Base-by-base conservation (phyloP, 2,329 filamentous ascomycete species). In the Dactylonectria macrodidyma region DNA sequence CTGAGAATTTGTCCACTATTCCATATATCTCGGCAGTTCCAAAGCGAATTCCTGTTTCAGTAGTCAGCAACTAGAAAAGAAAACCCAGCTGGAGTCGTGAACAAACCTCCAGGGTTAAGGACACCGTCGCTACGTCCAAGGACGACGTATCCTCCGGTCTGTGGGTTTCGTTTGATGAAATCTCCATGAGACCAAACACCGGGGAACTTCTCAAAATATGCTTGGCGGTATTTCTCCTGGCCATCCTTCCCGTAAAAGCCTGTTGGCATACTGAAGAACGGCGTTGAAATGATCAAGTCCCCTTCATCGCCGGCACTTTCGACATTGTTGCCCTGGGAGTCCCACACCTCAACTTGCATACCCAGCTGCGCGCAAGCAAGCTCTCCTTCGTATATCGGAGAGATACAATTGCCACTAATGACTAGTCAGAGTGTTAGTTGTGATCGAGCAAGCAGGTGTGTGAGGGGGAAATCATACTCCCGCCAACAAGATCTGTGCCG, bases 311-410 rank as follows among this genome's bases (percentile, higher is more conserved):
- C 41, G 41, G 41, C 41, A 8, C n/a, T 14, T 14, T 46, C 41
- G 3, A 51, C 47, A 19, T 59, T 59, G 6, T 5, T 19, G 14
- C 57, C 57, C 16, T 59, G 16, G 8, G 16, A 4, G 19, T 59
- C 46, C 57, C 57, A 59, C 8, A 59, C 33, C 11, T 59, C 44
- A 14, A 59, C 47, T n/a, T 26, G 8, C 57, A 59, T 51, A n/a
- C 57, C 57, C 4, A 59, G 33, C 22, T 59, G 57, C 24, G 57
- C n/a, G 7, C 26, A 59, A 26, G 57, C 46, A 24, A 59, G 57
- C 57, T 59, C 57, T 9, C 57, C 57, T 19, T 50, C 26, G 33
- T 59, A n/a, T 6, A 59, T 50, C n/a, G 30, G 10, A 3, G 46
- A 38, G 5, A 36, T 10, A n/a, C 41, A 46, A 16, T 46, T 46